Conservation (phyloP, 345 rosid genomes). For the Lagerstroemia speciosa region DNA sequence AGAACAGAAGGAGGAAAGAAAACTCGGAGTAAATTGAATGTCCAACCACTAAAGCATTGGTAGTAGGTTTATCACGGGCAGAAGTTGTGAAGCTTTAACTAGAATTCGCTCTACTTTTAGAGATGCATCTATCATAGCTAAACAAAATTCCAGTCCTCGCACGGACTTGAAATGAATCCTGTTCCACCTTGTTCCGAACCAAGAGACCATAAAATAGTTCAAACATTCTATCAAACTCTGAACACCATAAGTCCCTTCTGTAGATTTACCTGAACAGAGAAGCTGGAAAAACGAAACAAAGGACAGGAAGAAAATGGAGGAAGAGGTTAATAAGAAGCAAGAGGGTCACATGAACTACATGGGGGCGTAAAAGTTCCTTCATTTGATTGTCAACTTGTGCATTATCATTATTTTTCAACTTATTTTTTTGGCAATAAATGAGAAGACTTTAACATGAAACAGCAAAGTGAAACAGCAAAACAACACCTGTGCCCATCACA, state of each 20-base stretch:
- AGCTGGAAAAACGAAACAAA: neutral
- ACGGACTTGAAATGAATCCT: neutral
- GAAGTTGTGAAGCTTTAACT: slow-evolving; percentile 30
- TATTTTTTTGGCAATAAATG: neutral
- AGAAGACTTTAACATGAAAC: slow-evolving; percentile 3
- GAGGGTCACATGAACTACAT: slow-evolving; percentile 11
- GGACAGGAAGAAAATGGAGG: neutral
- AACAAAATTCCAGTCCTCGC: neutral
- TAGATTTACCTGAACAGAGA: neutral
- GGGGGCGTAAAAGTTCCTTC: slow-evolving; percentile 15
- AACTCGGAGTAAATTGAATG: slow-evolving; percentile 38
- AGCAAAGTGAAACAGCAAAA: neutral
- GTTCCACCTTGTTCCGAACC: neutral
- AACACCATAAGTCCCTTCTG: slow-evolving; percentile 2
- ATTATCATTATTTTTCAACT: neutral
- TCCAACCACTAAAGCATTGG: slow-evolving; percentile 58
- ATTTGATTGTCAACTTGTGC: slow-evolving; percentile 22
- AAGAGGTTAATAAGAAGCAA: neutral
- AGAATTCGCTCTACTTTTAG: slow-evolving; percentile 17
- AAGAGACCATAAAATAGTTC: slow-evolving; percentile 4
- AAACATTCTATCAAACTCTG: neutral
- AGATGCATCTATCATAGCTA: neutral
- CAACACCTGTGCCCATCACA: slow-evolving; percentile 2
- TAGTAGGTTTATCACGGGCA: slow-evolving; percentile 62
- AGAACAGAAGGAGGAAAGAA: slow-evolving; percentile 16